Conservation (phyloP, 805 yeast species). For the Myxozyma sirexii region DNA sequence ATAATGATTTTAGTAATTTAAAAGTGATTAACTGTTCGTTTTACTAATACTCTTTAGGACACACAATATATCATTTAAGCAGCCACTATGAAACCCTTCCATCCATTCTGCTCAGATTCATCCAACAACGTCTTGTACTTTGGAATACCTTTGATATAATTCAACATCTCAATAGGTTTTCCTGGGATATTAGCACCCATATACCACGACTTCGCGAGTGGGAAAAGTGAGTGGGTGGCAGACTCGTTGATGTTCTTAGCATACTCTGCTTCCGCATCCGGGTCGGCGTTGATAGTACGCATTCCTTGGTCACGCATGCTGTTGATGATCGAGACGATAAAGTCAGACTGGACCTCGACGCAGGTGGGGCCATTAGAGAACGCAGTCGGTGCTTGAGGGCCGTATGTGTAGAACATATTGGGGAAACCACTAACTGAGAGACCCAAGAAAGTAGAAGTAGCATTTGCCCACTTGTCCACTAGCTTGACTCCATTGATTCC, state of each 20-base stretch:
- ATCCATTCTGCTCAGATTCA: not conserved
- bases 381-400: constrained; percentile 43
- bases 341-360: constrained; percentile 38
- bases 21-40: too few relatives aligned
- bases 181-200: constrained; percentile 44
- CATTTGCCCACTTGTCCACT: constrained; percentile 38
- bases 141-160: constrained; percentile 38
- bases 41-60: too few relatives aligned
- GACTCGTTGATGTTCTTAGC: constrained; percentile 34
- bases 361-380: constrained; percentile 42
- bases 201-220: constrained; percentile 39
- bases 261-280: constrained; percentile 36
- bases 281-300: constrained; percentile 31
- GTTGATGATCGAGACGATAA: constrained; percentile 35
- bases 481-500: constrained; percentile 33
- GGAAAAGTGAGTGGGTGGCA: constrained; percentile 33
- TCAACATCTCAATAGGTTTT: constrained; percentile 38
- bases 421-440: constrained; percentile 38
- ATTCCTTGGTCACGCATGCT: constrained; percentile 20
- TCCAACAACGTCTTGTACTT: constrained; percentile 28
- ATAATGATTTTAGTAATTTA: too few relatives aligned
- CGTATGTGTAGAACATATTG: constrained; percentile 42
- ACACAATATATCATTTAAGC: too few relatives aligned
- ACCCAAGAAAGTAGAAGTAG: constrained; percentile 39
- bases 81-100: not conserved